Evolutionary conservation across 2,329 filamentous ascomycete species (phyloP), one percentile per base, ranked within the genome.

Genomic region (Nannizzia gypsea): DNA sequence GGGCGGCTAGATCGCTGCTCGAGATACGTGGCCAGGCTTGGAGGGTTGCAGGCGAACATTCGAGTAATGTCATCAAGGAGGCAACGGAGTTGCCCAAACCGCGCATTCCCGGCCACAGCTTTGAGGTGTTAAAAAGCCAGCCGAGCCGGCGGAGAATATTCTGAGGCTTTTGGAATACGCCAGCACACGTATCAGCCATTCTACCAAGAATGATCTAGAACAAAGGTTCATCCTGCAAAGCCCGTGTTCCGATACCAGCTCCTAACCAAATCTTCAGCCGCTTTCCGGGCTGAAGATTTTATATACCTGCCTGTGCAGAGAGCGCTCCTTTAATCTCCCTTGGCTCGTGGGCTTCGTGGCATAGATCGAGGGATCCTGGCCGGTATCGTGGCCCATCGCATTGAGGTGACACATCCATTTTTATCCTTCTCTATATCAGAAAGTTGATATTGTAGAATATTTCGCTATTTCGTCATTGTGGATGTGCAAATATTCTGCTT

Each of bases 241-340:
- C n/a, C 38, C n/a, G 38, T 42, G 38, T 42, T 42, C n/a, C 6
- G 38, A 42, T 42, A 42, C 38, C n/a, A 42, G 38, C 6, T 20
- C 38, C 38, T 4, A 50, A 9, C 20, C 24, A 24, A 13, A 50
- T 22, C 44, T 50, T 24, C 42, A 50, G 44, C 44, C 22, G 42
- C 8, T 3, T 20, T 15, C 44, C 6, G 22, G 20, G 44, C 44
- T 26, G 11, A 24, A 24, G 44, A 26, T 3, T 50, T 50, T 24
- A 48, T 24, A 50, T 50, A 9, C 13, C 22, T 50, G 22, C 5
- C 20, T 13, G 20, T 50, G 44, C 20, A 50, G 44, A 50, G 9
- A 50, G 44, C 11, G 50, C 13, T 34, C 50, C 50, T 34, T 54
- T 54, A 54, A 54, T 54, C 50, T 54, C 50, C 50, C 50, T 31